Base-by-base conservation (phyloP, 2,329 filamentous ascomycete genomes). In the Chalara sp. region DNA sequence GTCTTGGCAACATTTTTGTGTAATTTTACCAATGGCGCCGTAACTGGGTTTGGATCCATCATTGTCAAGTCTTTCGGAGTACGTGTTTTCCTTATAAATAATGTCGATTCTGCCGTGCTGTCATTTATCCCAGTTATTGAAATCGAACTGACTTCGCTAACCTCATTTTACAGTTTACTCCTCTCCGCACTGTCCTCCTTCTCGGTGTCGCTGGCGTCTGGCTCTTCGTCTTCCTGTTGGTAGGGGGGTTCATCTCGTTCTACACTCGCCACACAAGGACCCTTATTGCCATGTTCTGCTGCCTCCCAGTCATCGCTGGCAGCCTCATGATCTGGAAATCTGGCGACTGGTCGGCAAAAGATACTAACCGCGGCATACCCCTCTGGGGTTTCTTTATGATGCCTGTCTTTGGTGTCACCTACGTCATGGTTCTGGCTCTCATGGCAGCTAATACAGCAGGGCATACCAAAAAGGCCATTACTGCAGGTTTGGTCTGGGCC, bases 401-500 rank as follows among this genome's bases (percentile, higher is more conserved):
- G 65, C 64, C 52, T 62, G 65, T 54, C 60, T 61, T 6, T 65
- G 65, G 50, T 61, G 62, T 53, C 59, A 56, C 8, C 58, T 64
- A 10, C 62, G 63, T 47, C 56, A 62, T 53, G 35, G 12, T 44
- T 31, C 44, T 53, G 30, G 33, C 47, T 5, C 47, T 56, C 42
- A 71, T 69, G 11, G 69, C 70, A 33, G 68, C 65, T 8, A 74
- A 74, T 51, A 64, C 68, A 5, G 68, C 67, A 5, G 71, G 72
- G 0, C 68, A 74, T 50, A 71, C 70, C 6, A 75, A 74, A 62
- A 72, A 73, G 51, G 66, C 71, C 39, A 28, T 69, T 8, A 65
- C 68, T 50, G 72, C 72, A 44, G 70, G 68, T 0, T 57, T 73
- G 39, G 59, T 70, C n/a, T 61, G 72, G 10, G 65, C 73, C 44